Evolutionary conservation across 176 grass and related monocot species (phyloP), one percentile per base, ranked within the genome.

Genomic region (Calamus simplicifolius): DNA sequence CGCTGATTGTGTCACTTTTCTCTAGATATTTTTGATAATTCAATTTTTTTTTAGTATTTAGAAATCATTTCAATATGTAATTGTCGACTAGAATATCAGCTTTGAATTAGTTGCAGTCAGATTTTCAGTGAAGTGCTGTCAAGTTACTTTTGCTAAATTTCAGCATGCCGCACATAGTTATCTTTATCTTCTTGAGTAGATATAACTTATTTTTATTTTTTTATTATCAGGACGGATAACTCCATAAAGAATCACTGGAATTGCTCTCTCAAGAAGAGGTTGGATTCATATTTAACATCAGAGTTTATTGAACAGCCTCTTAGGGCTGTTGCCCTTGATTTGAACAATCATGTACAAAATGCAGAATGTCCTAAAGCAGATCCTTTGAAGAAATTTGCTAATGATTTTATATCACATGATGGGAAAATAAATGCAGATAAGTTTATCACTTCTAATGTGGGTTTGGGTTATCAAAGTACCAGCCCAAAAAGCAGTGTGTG

Each of bases 241-340:
- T 65, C 62, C 5, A 28, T 65, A 1, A 65, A 65, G 10, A 65
- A 65, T 49, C 62, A 65, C 12, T 65, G 62, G 62, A 65, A 65
- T 4, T 65, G 62, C 25, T 65, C 62, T 6, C 3, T 65, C 48
- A 65, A 65, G 62, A 65, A 65, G 49, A 65, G 16, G 3, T 13
- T 62, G n/a, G 30, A 16, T 62, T 62, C 59, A 43, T 21, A 48
- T 48, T 3, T 12, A 29, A 16, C 49, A 29, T 51, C 23, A 5
- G 25, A 3, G 15, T 16, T 15, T n/a, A 27, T 16, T 5, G 10
- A 50, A 3, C 62, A 65, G 7, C 62, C 25, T 27, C 27, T 16
- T 64, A 43, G 4, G n/a, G 8, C 43, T 12, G 19, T 48, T 43
- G 59, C 58, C 8, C 43, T 64, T 50, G 7, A 27, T 50, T 17